Evolutionary conservation across 148 eudicot genomes (phyloP), one percentile per base, ranked within the genome.

Genomic region (Tetragonia tetragonoides): DNA sequence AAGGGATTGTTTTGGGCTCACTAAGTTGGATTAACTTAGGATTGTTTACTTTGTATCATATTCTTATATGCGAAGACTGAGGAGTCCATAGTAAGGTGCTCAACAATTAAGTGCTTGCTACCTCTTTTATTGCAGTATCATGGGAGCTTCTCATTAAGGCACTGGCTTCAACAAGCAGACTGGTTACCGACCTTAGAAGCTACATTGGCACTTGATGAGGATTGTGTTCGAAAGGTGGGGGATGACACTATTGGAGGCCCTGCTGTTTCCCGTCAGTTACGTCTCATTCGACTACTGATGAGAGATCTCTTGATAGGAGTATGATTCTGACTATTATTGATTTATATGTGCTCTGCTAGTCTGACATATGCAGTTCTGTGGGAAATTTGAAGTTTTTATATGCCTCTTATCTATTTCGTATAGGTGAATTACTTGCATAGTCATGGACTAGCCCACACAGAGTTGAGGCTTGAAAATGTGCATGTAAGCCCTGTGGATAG

Each of bases 101-200:
- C 51, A 40, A 65, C 34, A 24, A 24, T 69, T 68, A 57, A 72
- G 28, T 72, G 66, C 37, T 61, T 39, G 47, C 41, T 34, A 63
- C 28, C 65, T 68, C 4, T 23, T 23, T 20, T 8, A 59, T 66
- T 89, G 86, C 90, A 96, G 99, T 90, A 93, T 83, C 99, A 96
- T 74, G 99, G 95, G 47, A 90, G 98, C 82, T 93, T 85, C 79
- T 96, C 99, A 10, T 82, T 96, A 68, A 87, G 94, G 76, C 98
- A 96, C 75, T 96, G 98, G 98, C 95, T 96, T 86, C 98, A 87
- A 78, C 99, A 91, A 75, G 87, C 99, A 51, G 97, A 96, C 82
- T 96, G 99, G 99, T 87, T 96, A 74, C 99, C 98, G 21, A 96
- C 97, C 72, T 79, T 96, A 78, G 99, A 96, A 89, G 98, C 98